Evolutionary conservation across 2,329 filamentous ascomycete genomes (phyloP).

Genomic region (Colletotrichum tropicale): DNA sequence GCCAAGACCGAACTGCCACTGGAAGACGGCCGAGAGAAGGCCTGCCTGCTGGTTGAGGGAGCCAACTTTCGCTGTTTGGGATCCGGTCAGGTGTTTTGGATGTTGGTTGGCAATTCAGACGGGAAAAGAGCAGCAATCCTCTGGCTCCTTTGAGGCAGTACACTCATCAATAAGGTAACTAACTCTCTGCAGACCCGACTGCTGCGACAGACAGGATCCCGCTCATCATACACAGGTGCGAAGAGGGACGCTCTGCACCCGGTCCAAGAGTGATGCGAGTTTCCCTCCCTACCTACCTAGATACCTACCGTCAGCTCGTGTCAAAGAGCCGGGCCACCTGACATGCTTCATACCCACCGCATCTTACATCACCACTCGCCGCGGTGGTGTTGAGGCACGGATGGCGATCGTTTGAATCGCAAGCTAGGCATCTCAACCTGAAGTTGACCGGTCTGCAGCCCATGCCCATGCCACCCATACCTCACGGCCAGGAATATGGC

Average conservation of each 20-base stretch:
- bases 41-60: background rate
- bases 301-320: background rate
- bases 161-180: background rate
- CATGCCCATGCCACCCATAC: background rate
- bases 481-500: background rate
- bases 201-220: background rate
- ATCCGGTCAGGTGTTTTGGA: background rate
- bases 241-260: background rate
- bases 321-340: slow-evolving; percentile 6
- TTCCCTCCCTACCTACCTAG: background rate
- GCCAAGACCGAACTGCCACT: background rate
- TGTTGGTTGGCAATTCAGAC: background rate
- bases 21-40: background rate
- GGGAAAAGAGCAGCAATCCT: background rate
- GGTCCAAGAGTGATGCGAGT: background rate
- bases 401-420: background rate
- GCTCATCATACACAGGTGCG: background rate
- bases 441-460: background rate
- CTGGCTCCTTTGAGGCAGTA: background rate
- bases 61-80: background rate
- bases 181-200: background rate
- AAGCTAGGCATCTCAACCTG: background rate
- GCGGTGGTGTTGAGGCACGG: background rate
- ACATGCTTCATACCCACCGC: background rate
- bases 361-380: slow-evolving; percentile 1